Evolutionary conservation across 2,329 filamentous ascomycete species (phyloP), one percentile per base, ranked within the genome.

Genomic region (Coleophoma crateriformis): DNA sequence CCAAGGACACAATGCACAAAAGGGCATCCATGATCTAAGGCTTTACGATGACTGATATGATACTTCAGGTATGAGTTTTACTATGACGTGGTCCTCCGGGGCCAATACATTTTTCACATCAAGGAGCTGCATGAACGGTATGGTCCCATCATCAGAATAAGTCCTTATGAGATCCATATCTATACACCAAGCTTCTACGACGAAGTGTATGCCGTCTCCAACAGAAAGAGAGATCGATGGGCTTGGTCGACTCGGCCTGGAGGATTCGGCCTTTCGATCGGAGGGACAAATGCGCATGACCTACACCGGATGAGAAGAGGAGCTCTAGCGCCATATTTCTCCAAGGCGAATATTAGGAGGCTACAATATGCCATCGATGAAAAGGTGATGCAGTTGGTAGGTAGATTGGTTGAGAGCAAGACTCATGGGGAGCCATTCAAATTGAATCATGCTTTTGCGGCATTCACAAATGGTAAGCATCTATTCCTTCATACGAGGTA

Each of bases 61-160:
- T 27, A 27, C 27, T 10, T 19, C 5, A 27, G 27, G 27, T 27
- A 27, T 43, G 54, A 61, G 38, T 45, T 53, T 11, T 75, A 72
- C 57, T 73, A 73, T 50, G 71, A 75, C 48, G 61, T 73, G 17
- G 48, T 71, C 40, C 60, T 67, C 5, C 65, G 67, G 5, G 72
- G 71, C 2, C 62, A 71, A 56, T 74, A 72, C 51, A 71, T 63
- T 12, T 70, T 66, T 55, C 66, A 72, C 49, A 70, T 75, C 19
- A 57, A 63, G 40, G 60, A 68, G 47, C 57, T 75, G 56, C 72
- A 75, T 55, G 57, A 68, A 42, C 54, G 60, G 53, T 75, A 73
- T 49, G 72, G 72, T 6, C 63, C 65, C 1, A 64, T 69, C n/a
- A 54, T 68, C 35, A 56, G 65, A 7, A 62, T 68, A 50, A 66